Evolutionary conservation across 495 filamentous ascomycete species (phyloP), one percentile per base, ranked within the genome.

Genomic region (Wilcoxina mikolae): DNA sequence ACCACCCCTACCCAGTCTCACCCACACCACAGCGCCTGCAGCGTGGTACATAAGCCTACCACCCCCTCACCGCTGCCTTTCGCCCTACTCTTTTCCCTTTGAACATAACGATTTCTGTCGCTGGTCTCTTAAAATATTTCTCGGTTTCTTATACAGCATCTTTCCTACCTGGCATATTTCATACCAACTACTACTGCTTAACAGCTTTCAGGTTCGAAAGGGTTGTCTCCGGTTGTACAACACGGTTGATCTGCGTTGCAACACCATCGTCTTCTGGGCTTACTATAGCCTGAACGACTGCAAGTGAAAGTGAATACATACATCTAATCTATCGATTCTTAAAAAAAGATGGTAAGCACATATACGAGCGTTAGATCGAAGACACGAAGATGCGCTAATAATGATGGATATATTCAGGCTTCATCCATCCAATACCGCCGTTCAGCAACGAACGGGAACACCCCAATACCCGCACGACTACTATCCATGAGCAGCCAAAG

Each of bases 21-120:
- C 41, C 41, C 41, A 44, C 41, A 44, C 41, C 20, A 9, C 7
- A 44, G 41, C 41, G 41, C 41, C 41, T 44, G 41, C 41, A 44
- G 41, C 20, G 41, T 44, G 18, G 41, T 44, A 44, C 41, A 44
- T 44, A 44, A 44, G 41, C 11, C 41, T 44, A 44, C 41, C 41
- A 44, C 41, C 41, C 41, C 41, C 41, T 44, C 41, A 44, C 41
- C 41, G 9, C 9, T 5, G 41, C 18, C 41, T 17, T 12, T 5
- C 41, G 41, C 41, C 41, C 9, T n/a, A 44, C 11, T 44, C 41
- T 22, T 44, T 22, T n/a, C 20, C 41, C 5, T 17, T 17, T 44
- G 11, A 44, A n/a, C 7, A 44, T 22, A 22, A 44, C 18, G 9
- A 44, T n/a, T n/a, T 44, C 41, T 7, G 9, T 44, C 41, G 18